Evolutionary conservation across 1,284 basidiomycete species (phyloP), one percentile per base, ranked within the genome.

Genomic region (Papiliotrema flavescens): DNA sequence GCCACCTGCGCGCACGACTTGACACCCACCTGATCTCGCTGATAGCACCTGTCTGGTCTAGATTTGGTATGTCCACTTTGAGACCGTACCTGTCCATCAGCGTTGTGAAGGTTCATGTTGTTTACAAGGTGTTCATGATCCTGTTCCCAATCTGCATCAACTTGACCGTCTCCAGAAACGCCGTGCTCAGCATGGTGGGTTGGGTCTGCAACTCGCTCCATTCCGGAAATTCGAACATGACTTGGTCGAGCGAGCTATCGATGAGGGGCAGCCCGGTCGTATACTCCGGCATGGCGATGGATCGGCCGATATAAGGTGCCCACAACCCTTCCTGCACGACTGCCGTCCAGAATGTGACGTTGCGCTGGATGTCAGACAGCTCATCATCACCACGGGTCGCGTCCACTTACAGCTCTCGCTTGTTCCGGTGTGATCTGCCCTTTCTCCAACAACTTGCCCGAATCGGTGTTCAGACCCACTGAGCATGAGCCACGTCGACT

Each of bases 91-190:
- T 66, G 40, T 1, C 9, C n/a, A 8, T 45, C 19, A 22, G 17
- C 28, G 19, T 20, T 17, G 15, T 24, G n/a, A 26, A 17, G 35
- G n/a, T 8, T 20, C 23, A 13, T 19, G 20, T 28, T 19, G n/a
- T 83, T 63, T 62, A 85, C 84, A 86, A 79, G 32, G 83, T 79
- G 53, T 83, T 80, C 79, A 84, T 81, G 49, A 85, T 82, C 37
- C 78, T 69, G 60, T 82, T 74, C 1, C 81, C 80, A 48, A 85
- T 83, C 55, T 79, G 64, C 61, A 85, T 76, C 32, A 85, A 70
- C 59, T 82, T 78, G 51, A 82, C 83, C 0, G 80, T 81, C 19
- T 80, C 79, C 7, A 76, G 75, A 62, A 85, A 85, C 1, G 80
- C 80, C 49, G 78, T 80, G 8, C 65, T 67, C 53, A 67, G 43